phyloP scores from a whole-genome alignment of 2,329 filamentous ascomycete species.

The Talaromyces sp. region DNA sequence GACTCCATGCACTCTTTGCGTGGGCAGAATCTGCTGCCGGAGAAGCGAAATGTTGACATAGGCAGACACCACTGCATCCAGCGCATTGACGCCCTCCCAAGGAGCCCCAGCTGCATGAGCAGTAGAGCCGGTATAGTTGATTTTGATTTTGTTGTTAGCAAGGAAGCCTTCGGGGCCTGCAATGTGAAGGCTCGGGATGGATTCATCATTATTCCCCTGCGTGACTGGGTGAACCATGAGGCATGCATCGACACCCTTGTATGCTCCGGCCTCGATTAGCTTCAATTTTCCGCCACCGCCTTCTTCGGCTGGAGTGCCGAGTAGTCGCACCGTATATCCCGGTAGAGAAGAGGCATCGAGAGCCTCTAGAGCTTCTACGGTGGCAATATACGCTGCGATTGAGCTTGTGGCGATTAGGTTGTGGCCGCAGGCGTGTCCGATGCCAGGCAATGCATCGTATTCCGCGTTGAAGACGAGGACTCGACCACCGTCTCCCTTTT shows the following conservation, averaged over 20 bases:
- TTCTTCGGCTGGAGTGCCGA: conserved; percentile 33
- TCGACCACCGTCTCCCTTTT: conserved; percentile 22
- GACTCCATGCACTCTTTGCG: conserved; percentile 54
- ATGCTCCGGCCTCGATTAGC: conserved; percentile 42
- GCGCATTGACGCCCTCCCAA: conserved; percentile 60
- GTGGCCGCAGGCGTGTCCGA: conserved; percentile 29
- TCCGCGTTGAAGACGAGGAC: conserved; percentile 26
- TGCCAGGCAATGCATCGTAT: conserved; percentile 27
- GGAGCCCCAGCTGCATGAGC: conserved; percentile 58
- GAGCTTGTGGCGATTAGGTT: conserved; percentile 21
- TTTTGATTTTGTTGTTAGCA: conserved; percentile 23
- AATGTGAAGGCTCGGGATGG: conserved; percentile 7
- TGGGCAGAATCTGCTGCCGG: conserved; percentile 57
- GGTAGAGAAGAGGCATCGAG: conserved; percentile 12
- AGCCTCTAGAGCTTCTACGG: conserved; percentile 16
- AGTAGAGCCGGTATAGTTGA: conserved; percentile 50
- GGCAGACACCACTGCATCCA: conserved; percentile 56
- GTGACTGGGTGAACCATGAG: conserved; percentile 40
- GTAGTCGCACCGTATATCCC: conserved; percentile 30
- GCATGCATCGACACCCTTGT: conserved; percentile 30
- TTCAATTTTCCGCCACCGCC: conserved; percentile 32
- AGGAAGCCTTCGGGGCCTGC: conserved; percentile 18
- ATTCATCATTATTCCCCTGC: conserved; percentile 20
- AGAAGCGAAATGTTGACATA: conserved; percentile 51
- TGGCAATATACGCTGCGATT: conserved; percentile 23